These are phyloP conservation scores for Backusella australiensis DNA, from an alignment of 192 early-diverging fungal genomes.

Conservation along the genomic window DNA sequence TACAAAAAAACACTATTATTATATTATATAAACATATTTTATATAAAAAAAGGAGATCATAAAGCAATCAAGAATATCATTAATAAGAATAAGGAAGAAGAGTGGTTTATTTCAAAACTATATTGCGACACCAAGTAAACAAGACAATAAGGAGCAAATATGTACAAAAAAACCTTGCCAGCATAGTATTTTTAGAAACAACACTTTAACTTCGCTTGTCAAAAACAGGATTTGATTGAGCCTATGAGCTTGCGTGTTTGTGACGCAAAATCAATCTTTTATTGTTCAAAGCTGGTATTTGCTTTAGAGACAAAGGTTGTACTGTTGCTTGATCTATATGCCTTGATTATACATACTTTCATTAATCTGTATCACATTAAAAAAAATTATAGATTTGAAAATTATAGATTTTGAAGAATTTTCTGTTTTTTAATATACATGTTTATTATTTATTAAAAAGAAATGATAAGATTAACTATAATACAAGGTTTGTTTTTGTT, in stretches of 20 bases:
- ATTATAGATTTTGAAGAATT: too few relatives aligned
- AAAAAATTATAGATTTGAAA: conserved; percentile 2
- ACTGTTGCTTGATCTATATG: too few relatives aligned
- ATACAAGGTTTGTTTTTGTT: neutral
- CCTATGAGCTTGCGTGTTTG: neutral
- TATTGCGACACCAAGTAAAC: neutral
- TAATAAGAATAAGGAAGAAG: too few relatives aligned
- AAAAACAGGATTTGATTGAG: neutral
- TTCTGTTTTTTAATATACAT: conserved; percentile 17
- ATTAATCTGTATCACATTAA: conserved; percentile 3
- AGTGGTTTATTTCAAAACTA: neutral
- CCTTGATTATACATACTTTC: neutral
- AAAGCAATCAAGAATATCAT: neutral
- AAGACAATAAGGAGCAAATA: too few relatives aligned
- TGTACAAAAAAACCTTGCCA: too few relatives aligned
- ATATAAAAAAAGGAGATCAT: neutral
- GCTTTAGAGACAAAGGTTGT: neutral
- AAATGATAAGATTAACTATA: neutral
- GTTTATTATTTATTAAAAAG: neutral
- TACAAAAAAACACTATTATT: neutral
- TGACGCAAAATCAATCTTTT: neutral
- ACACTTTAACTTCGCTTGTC: neutral
- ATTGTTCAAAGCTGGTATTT: neutral
- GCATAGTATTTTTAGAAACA: too few relatives aligned
- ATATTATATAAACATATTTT: neutral